Evolutionary conservation across 805 yeast genomes (phyloP).

Genomic region (Metschnikowia continentalis): DNA sequence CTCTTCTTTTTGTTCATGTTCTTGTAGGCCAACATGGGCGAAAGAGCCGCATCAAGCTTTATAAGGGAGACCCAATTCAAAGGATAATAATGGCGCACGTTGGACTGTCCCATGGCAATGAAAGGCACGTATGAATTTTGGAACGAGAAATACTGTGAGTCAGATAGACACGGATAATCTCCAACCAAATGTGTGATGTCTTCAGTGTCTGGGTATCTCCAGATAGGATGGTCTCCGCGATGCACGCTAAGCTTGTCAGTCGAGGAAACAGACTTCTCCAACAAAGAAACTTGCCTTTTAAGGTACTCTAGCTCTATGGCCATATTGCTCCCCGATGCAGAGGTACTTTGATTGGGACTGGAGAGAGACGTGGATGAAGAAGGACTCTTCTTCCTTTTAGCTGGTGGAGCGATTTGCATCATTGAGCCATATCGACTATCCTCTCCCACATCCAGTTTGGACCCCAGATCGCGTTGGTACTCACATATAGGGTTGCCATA

Average conservation of each 20-base stretch:
- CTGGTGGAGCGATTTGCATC: slow-evolving; percentile 3
- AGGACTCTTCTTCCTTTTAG: neutral
- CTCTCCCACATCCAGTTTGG: slow-evolving; percentile 3
- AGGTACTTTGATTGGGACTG: too few species aligned
- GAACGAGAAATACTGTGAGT: slow-evolving; percentile 32
- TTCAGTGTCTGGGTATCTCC: slow-evolving; percentile 5
- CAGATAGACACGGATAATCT: slow-evolving; percentile 15
- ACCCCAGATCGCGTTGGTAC: slow-evolving; percentile 11
- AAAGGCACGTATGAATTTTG: slow-evolving; percentile 26
- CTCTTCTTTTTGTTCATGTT: neutral
- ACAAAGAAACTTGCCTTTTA: slow-evolving; percentile 17
- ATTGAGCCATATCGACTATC: slow-evolving; percentile 7
- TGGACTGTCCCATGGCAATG: slow-evolving; percentile 4
- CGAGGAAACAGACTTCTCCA: slow-evolving; percentile 17
- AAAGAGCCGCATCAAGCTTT: slow-evolving; percentile 15
- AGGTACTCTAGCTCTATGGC: slow-evolving; percentile 19
- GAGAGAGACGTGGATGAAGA: neutral
- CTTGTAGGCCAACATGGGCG: slow-evolving; percentile 18
- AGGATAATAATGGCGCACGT: slow-evolving; percentile 14
- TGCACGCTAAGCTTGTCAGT: neutral
- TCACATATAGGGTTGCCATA: slow-evolving; percentile 31
- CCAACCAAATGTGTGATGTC: slow-evolving; percentile 9
- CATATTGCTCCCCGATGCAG: slow-evolving; percentile 7
- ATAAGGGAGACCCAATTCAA: slow-evolving; percentile 16
- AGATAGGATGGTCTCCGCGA: slow-evolving; percentile 1